A percentile compares a stretch with the other conserved stretches of the same genome.
These are phyloP conservation scores for Huntiella abstrusa DNA, from an alignment of 2,329 filamentous ascomycete genomes.

Conservation along the genomic window DNA sequence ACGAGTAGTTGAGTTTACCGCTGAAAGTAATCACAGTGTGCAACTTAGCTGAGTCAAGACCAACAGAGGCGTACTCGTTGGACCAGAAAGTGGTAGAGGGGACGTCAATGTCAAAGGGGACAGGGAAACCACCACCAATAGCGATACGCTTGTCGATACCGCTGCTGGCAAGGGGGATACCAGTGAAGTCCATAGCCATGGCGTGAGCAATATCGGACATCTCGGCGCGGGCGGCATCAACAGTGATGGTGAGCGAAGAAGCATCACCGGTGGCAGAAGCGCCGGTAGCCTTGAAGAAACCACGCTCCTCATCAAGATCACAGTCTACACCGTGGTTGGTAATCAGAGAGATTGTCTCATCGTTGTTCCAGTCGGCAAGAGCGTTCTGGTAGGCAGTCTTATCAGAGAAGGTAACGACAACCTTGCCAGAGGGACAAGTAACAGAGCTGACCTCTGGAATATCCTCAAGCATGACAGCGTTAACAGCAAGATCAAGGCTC, in stretches of 20 bases:
- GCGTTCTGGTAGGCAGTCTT: slow-evolving; percentile 11
- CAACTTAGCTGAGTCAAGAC: slow-evolving; percentile 19
- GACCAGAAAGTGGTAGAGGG: slow-evolving; percentile 15
- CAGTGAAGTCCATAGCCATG: slow-evolving; percentile 15
- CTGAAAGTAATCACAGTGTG: slow-evolving; percentile 21
- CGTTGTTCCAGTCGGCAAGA: slow-evolving; percentile 11
- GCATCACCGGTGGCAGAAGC: slow-evolving; percentile 13
- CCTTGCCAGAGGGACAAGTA: slow-evolving; percentile 11
- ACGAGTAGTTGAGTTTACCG: slow-evolving; percentile 18
- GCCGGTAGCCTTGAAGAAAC: slow-evolving; percentile 20
- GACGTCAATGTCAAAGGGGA: not conserved
- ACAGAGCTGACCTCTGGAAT: slow-evolving; percentile 12
- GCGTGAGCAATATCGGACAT: slow-evolving; percentile 16
- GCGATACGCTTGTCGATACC: slow-evolving; percentile 10
- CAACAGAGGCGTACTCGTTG: slow-evolving; percentile 18
- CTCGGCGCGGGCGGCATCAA: slow-evolving; percentile 17
- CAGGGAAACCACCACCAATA: not conserved
- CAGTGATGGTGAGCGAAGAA: slow-evolving; percentile 15
- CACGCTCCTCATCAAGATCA: slow-evolving; percentile 21
- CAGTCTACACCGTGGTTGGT: slow-evolving; percentile 25
- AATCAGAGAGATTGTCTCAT: slow-evolving; percentile 19
- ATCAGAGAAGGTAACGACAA: slow-evolving; percentile 13
- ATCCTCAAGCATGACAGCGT: slow-evolving; percentile 14
- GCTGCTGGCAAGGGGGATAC: slow-evolving; percentile 14
- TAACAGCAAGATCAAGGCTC: slow-evolving; percentile 13